Base-by-base conservation (phyloP, 257 asterid genomes). In the Lycium ferocissimum region DNA sequence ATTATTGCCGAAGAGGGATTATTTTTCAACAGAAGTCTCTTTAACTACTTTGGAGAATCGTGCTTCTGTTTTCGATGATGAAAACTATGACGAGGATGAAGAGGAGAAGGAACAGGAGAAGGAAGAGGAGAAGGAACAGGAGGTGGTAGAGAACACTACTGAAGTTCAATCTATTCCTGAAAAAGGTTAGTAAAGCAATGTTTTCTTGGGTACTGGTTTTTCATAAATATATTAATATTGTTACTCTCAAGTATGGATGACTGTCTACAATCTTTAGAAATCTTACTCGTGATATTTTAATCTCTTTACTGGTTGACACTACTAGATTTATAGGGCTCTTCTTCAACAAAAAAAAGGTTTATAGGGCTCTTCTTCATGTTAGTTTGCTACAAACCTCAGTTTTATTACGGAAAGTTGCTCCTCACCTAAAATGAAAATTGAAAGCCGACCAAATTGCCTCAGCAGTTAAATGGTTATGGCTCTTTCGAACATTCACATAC, bases 1-100 rank as follows among this genome's bases (percentile, higher is more conserved):
- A 91, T 84, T 96, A 90, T 89, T 95, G 87, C 93, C 98, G 37
- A 93, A 88, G 86, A 93, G 87, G 88, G 93, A 93, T 66, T 97
- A 87, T 75, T 86, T 92, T 89, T 87, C 98, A 45, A 87, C 86
- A 81, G 93, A 92, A 89, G 92, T 95, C 84, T 83, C 94, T 26
- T 85, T 86, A 65, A 82, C 91, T 88, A 89, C 94, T 83, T 81
- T 94, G 84, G 92, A 85, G 87, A 92, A 92, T 73, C 78, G 86
- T 76, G 85, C 87, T 87, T 94, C 98, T 51, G 90, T 97, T 81
- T 94, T 90, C 85, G 98, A 91, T 90, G 99, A 97, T 90, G 99
- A 97, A 82, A 93, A 97, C 90, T 95, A 97, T 85, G 99, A 94
- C 33, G 99, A 94, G 82, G 98, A 94, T 75, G 98, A 93, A 61